Evolutionary conservation across 2,329 filamentous ascomycete genomes (phyloP).

Genomic region (Talaromyces sp.): DNA sequence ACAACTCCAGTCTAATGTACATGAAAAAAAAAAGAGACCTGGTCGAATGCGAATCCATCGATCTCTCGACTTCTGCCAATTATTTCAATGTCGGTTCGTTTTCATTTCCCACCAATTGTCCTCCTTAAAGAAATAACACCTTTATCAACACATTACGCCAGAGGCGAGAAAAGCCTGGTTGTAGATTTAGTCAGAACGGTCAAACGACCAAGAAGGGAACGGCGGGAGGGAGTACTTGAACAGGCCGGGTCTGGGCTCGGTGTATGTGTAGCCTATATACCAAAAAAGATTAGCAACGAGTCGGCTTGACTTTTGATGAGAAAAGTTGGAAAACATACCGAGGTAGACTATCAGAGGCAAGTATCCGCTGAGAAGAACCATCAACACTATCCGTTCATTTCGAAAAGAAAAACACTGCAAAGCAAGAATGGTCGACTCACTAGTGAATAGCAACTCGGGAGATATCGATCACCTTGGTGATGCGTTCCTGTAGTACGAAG

Average conservation of each 20-base stretch:
- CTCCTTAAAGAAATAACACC: neutral
- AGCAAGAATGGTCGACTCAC: constrained; percentile 47
- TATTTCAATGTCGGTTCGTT: neutral
- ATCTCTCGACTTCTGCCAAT: neutral
- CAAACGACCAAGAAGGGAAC: constrained; percentile 17
- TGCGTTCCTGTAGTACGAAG: constrained; percentile 70
- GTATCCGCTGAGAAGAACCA: constrained; percentile 64
- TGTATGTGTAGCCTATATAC: constrained; percentile 76
- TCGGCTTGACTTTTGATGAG: constrained; percentile 6
- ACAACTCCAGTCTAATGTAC: constrained; percentile 3
- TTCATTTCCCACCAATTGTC: neutral
- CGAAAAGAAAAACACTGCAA: neutral
- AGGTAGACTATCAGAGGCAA: constrained; percentile 95
- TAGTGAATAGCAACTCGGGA: constrained; percentile 94
- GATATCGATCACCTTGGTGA: constrained; percentile 92
- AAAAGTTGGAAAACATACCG: constrained; percentile 50
- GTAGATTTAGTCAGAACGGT: constrained; percentile 13
- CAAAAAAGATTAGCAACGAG: constrained; percentile 9
- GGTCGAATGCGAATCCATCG: neutral
- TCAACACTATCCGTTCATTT: neutral
- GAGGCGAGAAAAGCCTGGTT: constrained; percentile 37
- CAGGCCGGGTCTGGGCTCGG: constrained; percentile 78
- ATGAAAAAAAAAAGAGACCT: neutral
- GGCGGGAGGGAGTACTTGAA: constrained; percentile 58
- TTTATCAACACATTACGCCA: constrained; percentile 26